Evolutionary conservation across 352 stramenopile species (phyloP).

Genomic region (Globisporangium alternatum): DNA sequence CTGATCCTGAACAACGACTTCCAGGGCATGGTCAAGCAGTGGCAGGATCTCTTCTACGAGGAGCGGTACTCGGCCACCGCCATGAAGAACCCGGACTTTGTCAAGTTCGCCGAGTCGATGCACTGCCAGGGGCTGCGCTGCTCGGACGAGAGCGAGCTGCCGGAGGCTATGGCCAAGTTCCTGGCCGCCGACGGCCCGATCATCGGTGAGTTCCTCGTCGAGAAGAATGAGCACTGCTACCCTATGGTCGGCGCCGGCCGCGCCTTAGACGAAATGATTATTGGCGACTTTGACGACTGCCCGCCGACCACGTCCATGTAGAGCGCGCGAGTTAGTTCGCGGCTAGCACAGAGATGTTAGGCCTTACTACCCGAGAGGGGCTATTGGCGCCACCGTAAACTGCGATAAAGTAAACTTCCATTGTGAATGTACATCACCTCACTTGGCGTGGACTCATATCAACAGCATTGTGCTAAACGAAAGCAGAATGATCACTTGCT

Average conservation of each 20-base stretch:
- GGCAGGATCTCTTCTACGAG: slow-evolving; percentile 96
- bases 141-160: slow-evolving; percentile 85
- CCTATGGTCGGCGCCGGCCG: slow-evolving; percentile 92
- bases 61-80: slow-evolving; percentile 89
- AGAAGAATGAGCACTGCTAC: slow-evolving; percentile 94
- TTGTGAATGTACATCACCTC: too few species aligned
- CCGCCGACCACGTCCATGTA: slow-evolving; percentile 90
- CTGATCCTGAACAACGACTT: slow-evolving; percentile 96
- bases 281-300: slow-evolving; percentile 94
- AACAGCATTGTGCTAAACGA: too few species aligned
- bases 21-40: slow-evolving; percentile 98
- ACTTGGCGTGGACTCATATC: too few species aligned
- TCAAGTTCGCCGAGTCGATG: slow-evolving; percentile 92
- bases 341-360: background rate
- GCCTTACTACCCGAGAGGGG: background rate
- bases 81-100: slow-evolving; percentile 94
- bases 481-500: too few species aligned
- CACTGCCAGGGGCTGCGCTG: slow-evolving; percentile 91
- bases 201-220: slow-evolving; percentile 92
- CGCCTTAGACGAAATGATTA: slow-evolving; percentile 94
- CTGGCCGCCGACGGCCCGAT: slow-evolving; percentile 92
- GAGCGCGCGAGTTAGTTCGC: slow-evolving; percentile 10
- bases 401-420: too few species aligned
- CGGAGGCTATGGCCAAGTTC: slow-evolving; percentile 92
- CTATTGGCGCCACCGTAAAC: background rate